Evolutionary conservation across 2,329 filamentous ascomycete genomes (phyloP).

Genomic region (Epichloe uncinata): DNA sequence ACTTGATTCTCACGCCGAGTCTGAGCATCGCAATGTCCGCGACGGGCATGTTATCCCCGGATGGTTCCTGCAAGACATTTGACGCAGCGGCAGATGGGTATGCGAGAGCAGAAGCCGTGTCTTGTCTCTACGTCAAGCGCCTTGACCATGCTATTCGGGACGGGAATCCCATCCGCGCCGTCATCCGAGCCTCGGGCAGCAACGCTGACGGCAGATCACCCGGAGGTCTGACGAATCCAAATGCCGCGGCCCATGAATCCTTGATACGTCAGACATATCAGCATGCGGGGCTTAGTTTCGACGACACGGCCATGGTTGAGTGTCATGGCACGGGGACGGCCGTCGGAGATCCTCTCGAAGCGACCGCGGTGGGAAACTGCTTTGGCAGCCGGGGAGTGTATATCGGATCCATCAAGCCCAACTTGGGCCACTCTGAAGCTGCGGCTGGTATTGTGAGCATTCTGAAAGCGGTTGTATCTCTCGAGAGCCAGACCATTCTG

Average conservation of each 20-base stretch:
- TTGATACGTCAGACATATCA: too few relatives aligned
- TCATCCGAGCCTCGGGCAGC: conserved; percentile 10
- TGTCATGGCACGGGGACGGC: too few relatives aligned
- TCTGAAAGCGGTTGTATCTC: not conserved
- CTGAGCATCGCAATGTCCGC: not conserved
- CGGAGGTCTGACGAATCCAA: too few relatives aligned
- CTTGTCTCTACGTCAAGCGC: conserved; percentile 37
- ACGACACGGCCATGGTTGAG: too few relatives aligned
- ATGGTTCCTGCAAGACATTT: conserved; percentile 15
- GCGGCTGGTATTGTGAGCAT: conserved; percentile 9
- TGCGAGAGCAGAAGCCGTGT: conserved; percentile 41
- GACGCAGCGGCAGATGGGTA: conserved; percentile 31
- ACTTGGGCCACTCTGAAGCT: conserved; percentile 10
- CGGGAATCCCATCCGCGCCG: conserved; percentile 33
- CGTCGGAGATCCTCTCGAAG: too few relatives aligned
- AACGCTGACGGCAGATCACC: too few relatives aligned
- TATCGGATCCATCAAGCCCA: conserved; percentile 10
- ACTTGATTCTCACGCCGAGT: not conserved
- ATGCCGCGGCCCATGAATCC: too few relatives aligned
- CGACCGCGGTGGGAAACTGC: too few relatives aligned
- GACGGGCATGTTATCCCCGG: conserved; percentile 4
- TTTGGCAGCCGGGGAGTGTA: too few relatives aligned
- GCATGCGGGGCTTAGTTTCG: too few relatives aligned
- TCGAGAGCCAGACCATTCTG: not conserved
- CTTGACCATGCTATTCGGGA: conserved; percentile 34